phyloP scores from a whole-genome alignment of 2,329 filamentous ascomycete species.

The Herpotrichia juniperi region DNA sequence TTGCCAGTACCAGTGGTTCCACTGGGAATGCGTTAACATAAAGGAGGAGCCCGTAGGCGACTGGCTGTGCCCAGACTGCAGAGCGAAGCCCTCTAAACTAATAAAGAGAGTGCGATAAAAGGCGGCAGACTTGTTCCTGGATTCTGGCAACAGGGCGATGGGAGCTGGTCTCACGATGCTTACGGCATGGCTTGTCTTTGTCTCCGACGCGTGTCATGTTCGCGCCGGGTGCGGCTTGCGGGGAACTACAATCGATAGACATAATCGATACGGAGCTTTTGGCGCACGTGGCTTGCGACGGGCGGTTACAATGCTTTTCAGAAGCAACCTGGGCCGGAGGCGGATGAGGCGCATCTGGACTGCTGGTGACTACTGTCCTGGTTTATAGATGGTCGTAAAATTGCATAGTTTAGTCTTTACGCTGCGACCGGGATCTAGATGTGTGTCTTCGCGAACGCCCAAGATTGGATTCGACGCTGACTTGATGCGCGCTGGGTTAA shows the following conservation, averaged over 20 bases:
- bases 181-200: neutral
- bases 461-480: neutral
- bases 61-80: slow-evolving; percentile 56
- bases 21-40: slow-evolving; percentile 69
- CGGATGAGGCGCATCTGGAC: neutral
- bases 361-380: neutral
- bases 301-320: neutral
- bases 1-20: slow-evolving; percentile 86
- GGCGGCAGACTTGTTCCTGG: too few relatives aligned
- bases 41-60: slow-evolving; percentile 57
- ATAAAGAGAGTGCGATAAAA: slow-evolving; percentile 47
- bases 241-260: neutral
- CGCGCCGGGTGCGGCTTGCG: neutral
- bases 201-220: neutral
- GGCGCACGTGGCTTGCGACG: neutral
- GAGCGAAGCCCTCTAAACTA: slow-evolving; percentile 46
- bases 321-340: neutral
- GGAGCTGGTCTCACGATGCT: too few relatives aligned
- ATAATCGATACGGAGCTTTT: neutral
- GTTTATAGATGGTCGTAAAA: slow-evolving; percentile 1
- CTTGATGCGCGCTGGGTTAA: neutral
- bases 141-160: too few relatives aligned
- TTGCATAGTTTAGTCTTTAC: slow-evolving; percentile 12
- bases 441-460: neutral
- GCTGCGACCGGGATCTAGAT: slow-evolving; percentile 10